These are phyloP conservation scores for Rhinocladiella mackenziei DNA, from an alignment of 2,329 filamentous ascomycete genomes.

Conservation along the genomic window DNA sequence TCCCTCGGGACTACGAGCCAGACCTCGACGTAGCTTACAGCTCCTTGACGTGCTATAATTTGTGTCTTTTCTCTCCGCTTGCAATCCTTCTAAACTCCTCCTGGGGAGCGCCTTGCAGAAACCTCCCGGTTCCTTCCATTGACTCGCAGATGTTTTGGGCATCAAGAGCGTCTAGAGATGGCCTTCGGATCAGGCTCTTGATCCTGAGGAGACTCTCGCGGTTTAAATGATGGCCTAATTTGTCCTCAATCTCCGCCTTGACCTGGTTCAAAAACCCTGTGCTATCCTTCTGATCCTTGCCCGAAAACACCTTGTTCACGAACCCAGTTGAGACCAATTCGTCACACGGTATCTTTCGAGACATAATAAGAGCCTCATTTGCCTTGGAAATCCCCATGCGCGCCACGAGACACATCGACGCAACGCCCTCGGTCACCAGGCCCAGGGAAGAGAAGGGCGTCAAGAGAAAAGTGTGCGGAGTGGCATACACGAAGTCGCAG, in stretches of 20 bases:
- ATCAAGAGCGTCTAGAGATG: constrained; percentile 69
- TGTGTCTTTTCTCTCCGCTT: constrained; percentile 87
- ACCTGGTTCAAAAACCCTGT: constrained; percentile 68
- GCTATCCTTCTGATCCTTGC: constrained; percentile 57
- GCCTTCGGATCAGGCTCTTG: constrained; percentile 74
- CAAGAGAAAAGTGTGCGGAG: constrained; percentile 76
- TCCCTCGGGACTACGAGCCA: too few species aligned
- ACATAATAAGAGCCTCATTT: constrained; percentile 92
- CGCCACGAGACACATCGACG: constrained; percentile 73
- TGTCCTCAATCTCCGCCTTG: constrained; percentile 72
- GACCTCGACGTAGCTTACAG: too few species aligned
- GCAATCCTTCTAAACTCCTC: constrained; percentile 83
- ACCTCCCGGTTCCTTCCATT: constrained; percentile 77
- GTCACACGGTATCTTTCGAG: constrained; percentile 66
- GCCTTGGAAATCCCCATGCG: constrained; percentile 75
- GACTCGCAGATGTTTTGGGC: constrained; percentile 77
- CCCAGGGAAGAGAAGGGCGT: constrained; percentile 89
- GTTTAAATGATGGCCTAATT: constrained; percentile 73
- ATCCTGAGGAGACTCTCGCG: constrained; percentile 75
- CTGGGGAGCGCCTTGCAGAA: constrained; percentile 76
- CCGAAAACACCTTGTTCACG: constrained; percentile 74
- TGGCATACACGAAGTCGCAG: constrained; percentile 88
- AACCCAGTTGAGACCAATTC: constrained; percentile 75
- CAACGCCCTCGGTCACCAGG: constrained; percentile 82
- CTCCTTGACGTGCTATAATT: constrained; percentile 59